Evolutionary conservation across 495 filamentous ascomycete species (phyloP).

Genomic region (Stereocaulon alpinum): DNA sequence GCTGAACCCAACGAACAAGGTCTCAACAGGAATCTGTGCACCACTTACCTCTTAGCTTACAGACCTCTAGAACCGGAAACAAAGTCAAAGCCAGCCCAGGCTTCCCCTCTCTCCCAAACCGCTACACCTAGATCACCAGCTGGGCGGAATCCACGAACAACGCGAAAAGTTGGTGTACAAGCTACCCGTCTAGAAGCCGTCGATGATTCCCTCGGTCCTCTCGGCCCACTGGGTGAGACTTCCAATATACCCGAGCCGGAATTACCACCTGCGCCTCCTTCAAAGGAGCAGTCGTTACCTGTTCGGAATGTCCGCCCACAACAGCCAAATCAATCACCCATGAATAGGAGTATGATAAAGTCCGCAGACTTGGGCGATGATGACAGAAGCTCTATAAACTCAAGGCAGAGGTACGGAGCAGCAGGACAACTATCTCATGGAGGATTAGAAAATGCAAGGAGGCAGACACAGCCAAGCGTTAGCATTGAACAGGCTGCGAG

Average conservation of each 20-base stretch:
- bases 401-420: conserved; percentile 49
- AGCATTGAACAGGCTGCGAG: conserved; percentile 83
- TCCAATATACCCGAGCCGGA: conserved; percentile 42
- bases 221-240: conserved; percentile 69
- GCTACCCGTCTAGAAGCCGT: conserved; percentile 77
- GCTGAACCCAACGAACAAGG: conserved; percentile 26
- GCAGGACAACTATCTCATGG: conserved; percentile 58
- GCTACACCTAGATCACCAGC: conserved; percentile 37
- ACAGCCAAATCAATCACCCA: conserved; percentile 38
- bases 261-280: conserved; percentile 75
- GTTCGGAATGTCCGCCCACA: conserved; percentile 48
- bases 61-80: conserved; percentile 23
- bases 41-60: conserved; percentile 14
- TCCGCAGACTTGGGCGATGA: conserved; percentile 55
- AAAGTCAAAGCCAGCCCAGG: conserved; percentile 23
- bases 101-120: conserved; percentile 25
- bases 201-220: conserved; percentile 82
- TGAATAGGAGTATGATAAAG: conserved; percentile 45
- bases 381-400: conserved; percentile 37
- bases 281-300: conserved; percentile 58
- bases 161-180: conserved; percentile 69
- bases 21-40: conserved; percentile 19
- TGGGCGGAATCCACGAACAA: conserved; percentile 45
- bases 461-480: conserved; percentile 67
- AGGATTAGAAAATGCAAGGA: conserved; percentile 32